Base-by-base conservation (phyloP, 805 yeast species). In the Candida railenensis region DNA sequence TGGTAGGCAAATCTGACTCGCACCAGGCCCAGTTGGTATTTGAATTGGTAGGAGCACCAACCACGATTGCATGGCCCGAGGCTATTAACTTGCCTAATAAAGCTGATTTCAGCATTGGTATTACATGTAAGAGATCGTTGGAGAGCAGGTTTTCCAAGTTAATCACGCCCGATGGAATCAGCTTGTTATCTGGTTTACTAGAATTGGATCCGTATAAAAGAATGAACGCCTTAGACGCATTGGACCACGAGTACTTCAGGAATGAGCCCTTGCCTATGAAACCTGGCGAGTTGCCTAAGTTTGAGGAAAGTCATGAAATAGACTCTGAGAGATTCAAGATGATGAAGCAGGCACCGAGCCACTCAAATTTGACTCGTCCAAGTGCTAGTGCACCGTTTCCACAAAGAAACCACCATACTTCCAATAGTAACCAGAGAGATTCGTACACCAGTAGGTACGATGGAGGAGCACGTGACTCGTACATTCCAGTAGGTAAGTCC, bases 21-120 rank as follows among this genome's bases (percentile, higher is more conserved):
- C 96, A 92, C 62, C 99, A 94, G 68, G 88, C 94, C 0, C 84
- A 83, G 55, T 73, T 81, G 25, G 85, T 92, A 8, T 94, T 94
- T 62, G 80, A 80, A 57, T 69, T 94, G 25, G 71, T 91, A 43
- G 99, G 99, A 0, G 75, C 89, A 0, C 97, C 98, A 1, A 64
- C 76, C 5, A 70, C 71, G 3, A 73, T 71, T 4, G 70, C 69
- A 30, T 83, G 89, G 85, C 84, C 89, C 1, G 77, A 77, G 34
- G 85, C 79, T 21, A 69, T 74, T 25, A 62, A 67, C 30, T 73
- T 87, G 41, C 90, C 89, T 8, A 73, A 78, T 48, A 76, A 77
- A 52, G 51, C 62, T n/a, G 76, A 74, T 45, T 72, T 71, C 44
- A 69, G 51, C 58, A 54, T 69, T 45, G 75, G 77, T 52, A 66